These are phyloP conservation scores for Geum urbanum DNA, from an alignment of 306 rosid species.

Conservation along the genomic window DNA sequence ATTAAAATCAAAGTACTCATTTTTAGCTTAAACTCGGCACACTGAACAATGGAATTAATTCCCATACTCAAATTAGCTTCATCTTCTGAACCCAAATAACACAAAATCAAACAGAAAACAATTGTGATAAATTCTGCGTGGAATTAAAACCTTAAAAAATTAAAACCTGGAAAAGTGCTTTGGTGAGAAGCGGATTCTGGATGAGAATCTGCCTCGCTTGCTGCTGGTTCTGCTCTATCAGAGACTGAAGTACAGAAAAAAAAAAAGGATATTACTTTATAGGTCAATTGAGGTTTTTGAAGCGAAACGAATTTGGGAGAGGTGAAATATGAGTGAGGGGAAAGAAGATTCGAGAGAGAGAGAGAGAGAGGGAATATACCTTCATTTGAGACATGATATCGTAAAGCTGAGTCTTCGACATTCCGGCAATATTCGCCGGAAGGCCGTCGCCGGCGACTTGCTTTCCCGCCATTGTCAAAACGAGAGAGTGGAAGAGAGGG, in stretches of 20 bases:
- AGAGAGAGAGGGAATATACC: conserved; percentile 26
- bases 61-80: background rate
- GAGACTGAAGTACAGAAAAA: conserved; percentile 33
- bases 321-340: background rate
- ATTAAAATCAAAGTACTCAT: background rate
- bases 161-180: conserved; percentile 90
- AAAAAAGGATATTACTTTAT: background rate
- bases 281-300: conserved; percentile 10
- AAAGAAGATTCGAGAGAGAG: background rate
- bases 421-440: conserved; percentile 73
- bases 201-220: conserved; percentile 92
- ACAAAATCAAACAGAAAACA: conserved; percentile 1
- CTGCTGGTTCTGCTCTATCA: conserved; percentile 87
- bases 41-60: background rate
- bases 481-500: background rate
- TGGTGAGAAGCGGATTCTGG: conserved; percentile 85
- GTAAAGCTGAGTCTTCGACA: conserved; percentile 88
- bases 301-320: background rate
- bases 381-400: conserved; percentile 99
- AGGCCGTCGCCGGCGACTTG: conserved; percentile 61
- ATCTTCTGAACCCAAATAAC: conserved; percentile 8
- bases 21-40: too few species aligned
- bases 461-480: conserved; percentile 72
- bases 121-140: conserved; percentile 3
- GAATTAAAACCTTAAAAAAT: conserved; percentile 11